Evolutionary conservation across 83 land plant species (phyloP), one percentile per base, ranked within the genome.

Genomic region (Picea abies): DNA sequence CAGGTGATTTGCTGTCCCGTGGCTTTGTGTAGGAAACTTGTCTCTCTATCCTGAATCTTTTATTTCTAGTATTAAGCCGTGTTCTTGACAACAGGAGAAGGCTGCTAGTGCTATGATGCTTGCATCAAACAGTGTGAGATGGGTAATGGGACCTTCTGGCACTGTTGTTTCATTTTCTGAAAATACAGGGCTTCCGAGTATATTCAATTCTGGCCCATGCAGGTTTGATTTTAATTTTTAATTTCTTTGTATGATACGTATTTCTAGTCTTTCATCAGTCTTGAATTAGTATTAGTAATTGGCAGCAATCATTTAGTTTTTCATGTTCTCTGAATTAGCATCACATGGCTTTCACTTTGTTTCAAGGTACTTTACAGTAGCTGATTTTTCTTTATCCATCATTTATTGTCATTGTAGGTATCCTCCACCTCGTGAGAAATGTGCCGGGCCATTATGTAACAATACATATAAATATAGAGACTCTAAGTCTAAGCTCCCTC

Each of bases 401-500:
- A 7, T 71, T 71, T 71, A 39, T 23, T 44, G 77, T 44, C 3
- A 71, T 73, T 73, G 49, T 20, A 95, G 98, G 80, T 95, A 95
- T 86, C 98, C 98, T 39, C 98, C 93, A 11, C 91, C 90, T n/a
- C 89, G 98, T 9, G 98, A 95, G 82, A 95, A 87, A 66, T 95
- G 98, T 90, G 98, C 96, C 9, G 96, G 91, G n/a, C 94, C 97
- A 4, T 88, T 88, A 19, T 95, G 98, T 76, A 84, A 86, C 19
- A 95, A 95, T 79, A 77, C 96, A 11, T 95, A 95, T 89, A 95
- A 88, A 81, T 95, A 95, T 79, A 88, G 98, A 19, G 98, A 95
- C 81, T 92, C 98, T 0, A 94, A 92, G 84, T 87, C 94, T 4
- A 92, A 86, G 58, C 91, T 95, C 41, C 98, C 98, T 25, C 88